Percentiles rank a stretch among this genome's conserved stretches.
Evolutionary conservation across 2,329 filamentous ascomycete species (phyloP).

Genomic region (Fusarium tuaranense): DNA sequence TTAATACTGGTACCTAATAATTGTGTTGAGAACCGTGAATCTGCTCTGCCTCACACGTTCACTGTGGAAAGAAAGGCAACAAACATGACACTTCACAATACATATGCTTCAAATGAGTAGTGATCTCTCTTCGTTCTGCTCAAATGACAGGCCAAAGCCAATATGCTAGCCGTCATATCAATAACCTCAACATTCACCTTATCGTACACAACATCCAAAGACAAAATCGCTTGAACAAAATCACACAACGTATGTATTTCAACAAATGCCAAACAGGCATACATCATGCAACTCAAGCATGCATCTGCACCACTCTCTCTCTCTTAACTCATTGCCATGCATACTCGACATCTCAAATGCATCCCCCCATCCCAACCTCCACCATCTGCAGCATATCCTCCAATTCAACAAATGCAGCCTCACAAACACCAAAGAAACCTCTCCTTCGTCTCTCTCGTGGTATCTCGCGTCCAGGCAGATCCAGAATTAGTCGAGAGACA

Average conservation of each 20-base stretch:
- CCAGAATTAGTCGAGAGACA: slow-evolving; percentile 40
- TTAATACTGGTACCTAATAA: neutral
- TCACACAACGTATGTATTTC: slow-evolving; percentile 19
- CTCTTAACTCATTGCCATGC: neutral
- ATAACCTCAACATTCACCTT: neutral
- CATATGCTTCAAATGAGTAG: neutral
- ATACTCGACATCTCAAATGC: neutral
- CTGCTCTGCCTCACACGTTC: neutral
- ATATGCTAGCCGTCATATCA: neutral
- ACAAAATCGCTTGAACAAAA: neutral
- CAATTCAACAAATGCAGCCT: slow-evolving; percentile 28
- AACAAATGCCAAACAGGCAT: slow-evolving; percentile 18
- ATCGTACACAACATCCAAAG: neutral
- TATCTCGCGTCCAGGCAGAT: slow-evolving; percentile 42
- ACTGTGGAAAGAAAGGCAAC: neutral
- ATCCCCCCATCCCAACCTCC: slow-evolving; percentile 3
- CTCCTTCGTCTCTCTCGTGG: slow-evolving; percentile 20
- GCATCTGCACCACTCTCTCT: neutral
- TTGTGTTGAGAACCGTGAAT: neutral
- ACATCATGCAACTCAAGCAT: slow-evolving; percentile 4
- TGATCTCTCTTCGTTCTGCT: neutral
- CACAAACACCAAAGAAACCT: slow-evolving; percentile 23
- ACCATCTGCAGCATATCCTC: slow-evolving; percentile 15
- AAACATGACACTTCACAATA: neutral
- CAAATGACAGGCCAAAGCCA: neutral